Percentiles rank a stretch among this genome's conserved stretches.
Conservation (phyloP, 2,329 filamentous ascomycete genomes). For the Aspergillus sp. region DNA sequence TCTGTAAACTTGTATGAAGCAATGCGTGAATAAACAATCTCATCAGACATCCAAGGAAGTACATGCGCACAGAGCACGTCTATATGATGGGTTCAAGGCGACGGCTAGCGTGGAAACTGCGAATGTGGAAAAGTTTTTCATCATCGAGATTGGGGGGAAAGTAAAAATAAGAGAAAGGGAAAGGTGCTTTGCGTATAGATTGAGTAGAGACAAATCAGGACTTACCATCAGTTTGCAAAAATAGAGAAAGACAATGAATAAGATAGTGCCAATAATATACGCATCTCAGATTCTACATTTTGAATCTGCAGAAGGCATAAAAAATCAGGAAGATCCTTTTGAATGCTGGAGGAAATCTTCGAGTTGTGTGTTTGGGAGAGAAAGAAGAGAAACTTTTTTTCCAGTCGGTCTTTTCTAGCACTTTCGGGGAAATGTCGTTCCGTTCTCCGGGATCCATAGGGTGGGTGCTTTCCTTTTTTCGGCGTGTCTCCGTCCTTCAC, state of each 20-base stretch:
- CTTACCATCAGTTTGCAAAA: not conserved
- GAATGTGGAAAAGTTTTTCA: slow-evolving; percentile 46
- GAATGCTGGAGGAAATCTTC: not conserved
- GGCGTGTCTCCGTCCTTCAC: not conserved
- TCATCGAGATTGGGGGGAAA: slow-evolving; percentile 27
- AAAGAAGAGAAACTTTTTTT: slow-evolving; percentile 6
- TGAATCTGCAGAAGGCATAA: not conserved
- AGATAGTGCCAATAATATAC: not conserved
- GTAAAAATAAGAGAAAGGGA: not conserved
- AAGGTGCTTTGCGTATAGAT: not conserved
- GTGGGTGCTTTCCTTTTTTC: slow-evolving; percentile 8
- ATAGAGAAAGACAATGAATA: not conserved
- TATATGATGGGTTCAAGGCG: slow-evolving; percentile 33
- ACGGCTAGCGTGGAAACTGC: slow-evolving; percentile 43
- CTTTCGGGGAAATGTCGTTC: slow-evolving; percentile 3
- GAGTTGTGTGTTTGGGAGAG: not conserved
- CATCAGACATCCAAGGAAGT: slow-evolving; percentile 43
- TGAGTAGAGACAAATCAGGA: not conserved
- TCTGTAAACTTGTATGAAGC: not conserved
- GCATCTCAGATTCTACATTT: not conserved
- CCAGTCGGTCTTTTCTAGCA: not conserved
- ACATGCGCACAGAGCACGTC: slow-evolving; percentile 36
- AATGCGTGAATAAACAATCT: slow-evolving; percentile 12
- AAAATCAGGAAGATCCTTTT: not conserved
- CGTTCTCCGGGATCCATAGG: not conserved